A percentile compares a stretch with the other conserved stretches of the same genome.
These are phyloP conservation scores for Simmondsia chinensis DNA, from an alignment of 148 eudicot species.

Conservation along the genomic window DNA sequence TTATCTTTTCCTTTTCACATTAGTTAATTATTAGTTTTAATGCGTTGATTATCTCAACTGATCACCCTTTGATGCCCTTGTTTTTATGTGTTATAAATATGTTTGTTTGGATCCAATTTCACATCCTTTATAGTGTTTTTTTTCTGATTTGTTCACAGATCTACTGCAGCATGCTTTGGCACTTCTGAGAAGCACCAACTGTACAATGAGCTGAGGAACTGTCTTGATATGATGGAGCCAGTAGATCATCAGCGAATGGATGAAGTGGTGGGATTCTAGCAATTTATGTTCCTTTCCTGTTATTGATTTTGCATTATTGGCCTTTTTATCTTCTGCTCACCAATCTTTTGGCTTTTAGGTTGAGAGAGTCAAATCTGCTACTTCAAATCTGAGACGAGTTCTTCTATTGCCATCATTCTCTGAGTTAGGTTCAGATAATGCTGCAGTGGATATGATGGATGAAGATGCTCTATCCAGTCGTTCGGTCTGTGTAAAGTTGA, in stretches of 20 bases:
- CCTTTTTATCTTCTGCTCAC: conserved; percentile 13
- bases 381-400: conserved; percentile 66
- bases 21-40: conserved; percentile 22
- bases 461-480: conserved; percentile 65
- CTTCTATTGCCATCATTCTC: conserved; percentile 80
- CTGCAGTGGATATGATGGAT: conserved; percentile 83
- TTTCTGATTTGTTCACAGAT: conserved; percentile 48
- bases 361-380: conserved; percentile 70
- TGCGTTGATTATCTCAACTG: neutral
- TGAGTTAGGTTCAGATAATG: conserved; percentile 68
- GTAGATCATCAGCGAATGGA: conserved; percentile 43
- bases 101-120: too few relatives aligned
- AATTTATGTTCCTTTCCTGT: neutral
- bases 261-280: conserved; percentile 55
- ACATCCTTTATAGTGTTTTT: too few relatives aligned
- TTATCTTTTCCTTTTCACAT: conserved; percentile 28
- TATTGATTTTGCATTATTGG: neutral
- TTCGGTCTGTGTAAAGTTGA: conserved; percentile 66
- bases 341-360: conserved; percentile 47
- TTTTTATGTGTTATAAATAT: too few relatives aligned
- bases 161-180: conserved; percentile 37
- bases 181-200: conserved; percentile 71
- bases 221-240: conserved; percentile 71
- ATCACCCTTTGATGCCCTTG: too few relatives aligned
- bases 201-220: conserved; percentile 54